Evolutionary conservation across 306 rosid genomes (phyloP), one percentile per base, ranked within the genome.

Genomic region (Dalbergia cultrata): DNA sequence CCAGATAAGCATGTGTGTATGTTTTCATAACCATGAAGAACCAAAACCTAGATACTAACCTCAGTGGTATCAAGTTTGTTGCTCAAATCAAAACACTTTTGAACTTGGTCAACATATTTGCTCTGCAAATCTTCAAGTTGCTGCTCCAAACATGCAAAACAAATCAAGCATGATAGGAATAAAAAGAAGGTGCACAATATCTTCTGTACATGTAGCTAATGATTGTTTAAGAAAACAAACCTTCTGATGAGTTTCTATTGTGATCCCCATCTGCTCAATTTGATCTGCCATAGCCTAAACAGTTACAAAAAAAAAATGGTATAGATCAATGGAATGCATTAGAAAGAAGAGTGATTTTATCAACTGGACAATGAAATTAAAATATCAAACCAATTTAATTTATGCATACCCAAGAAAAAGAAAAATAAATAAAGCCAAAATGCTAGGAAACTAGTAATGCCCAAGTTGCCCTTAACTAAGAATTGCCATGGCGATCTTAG

Each of bases 211-310:
- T 59, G 19, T 39, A 67, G 12, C 12, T 59, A 26, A 14, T 3
- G 70, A 1, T 63, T 19, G 14, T 7, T 21, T 5, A 56, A 13
- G 75, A 39, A 21, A 50, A 75, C 79, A 76, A 76, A 96, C 99
- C 98, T 93, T 96, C 72, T 93, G 98, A 59, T 96, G 84, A 56
- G 74, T 81, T 82, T 93, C 99, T 66, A 89, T 52, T 43, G 85
- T 78, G 47, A 87, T 13, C 49, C 97, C 94, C 97, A 93, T 92
- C 80, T 93, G 96, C 86, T 96, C 98, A 84, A 96, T 92, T 86
- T 96, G 98, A 41, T 96, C 98, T 31, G 92, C 83, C 99, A 92
- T 92, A 31, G 97, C 93, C 98, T 96, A 57, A 22, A 80, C 66
- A 83, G 64, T 71, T 26, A 22, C 1, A 26, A 26, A 26, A 26